Conservation (phyloP, 2,329 filamentous ascomycete species). For the Curvularia hawaiiensis region DNA sequence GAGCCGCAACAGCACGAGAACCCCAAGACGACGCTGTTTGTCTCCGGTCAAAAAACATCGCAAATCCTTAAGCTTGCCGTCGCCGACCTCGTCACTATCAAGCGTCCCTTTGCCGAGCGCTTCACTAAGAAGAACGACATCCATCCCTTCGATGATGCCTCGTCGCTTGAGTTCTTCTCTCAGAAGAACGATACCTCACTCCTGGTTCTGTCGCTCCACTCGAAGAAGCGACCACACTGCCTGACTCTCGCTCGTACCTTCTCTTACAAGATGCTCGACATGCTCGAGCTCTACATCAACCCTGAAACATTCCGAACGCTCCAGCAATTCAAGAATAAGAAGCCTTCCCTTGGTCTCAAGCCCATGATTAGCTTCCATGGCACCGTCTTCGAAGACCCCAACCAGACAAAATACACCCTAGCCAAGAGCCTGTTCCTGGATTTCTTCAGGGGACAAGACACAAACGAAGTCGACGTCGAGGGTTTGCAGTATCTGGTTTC, state of each 20-base stretch:
- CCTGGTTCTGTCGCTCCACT: constrained; percentile 81
- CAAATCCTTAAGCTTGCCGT: constrained; percentile 82
- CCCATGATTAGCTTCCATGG: constrained; percentile 93
- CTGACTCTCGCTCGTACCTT: constrained; percentile 85
- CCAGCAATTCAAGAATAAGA: constrained; percentile 71
- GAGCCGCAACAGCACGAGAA: constrained; percentile 90
- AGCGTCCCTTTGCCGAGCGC: constrained; percentile 82
- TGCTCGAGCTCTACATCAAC: constrained; percentile 89
- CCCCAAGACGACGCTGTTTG: constrained; percentile 85
- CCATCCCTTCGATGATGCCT: constrained; percentile 89
- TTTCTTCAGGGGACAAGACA: constrained; percentile 84
- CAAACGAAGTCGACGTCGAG: constrained; percentile 88
- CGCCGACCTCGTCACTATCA: constrained; percentile 82
- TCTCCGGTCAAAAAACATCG: constrained; percentile 85
- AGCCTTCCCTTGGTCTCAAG: constrained; percentile 75
- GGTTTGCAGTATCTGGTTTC: constrained; percentile 90
- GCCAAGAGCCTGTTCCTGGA: constrained; percentile 88
- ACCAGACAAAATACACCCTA: constrained; percentile 78
- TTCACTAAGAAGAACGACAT: constrained; percentile 98
- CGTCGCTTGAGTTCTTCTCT: constrained; percentile 91
- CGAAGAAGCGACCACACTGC: constrained; percentile 94
- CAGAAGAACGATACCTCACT: constrained; percentile 94
- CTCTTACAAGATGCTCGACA: constrained; percentile 86
- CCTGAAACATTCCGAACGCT: constrained; percentile 72
- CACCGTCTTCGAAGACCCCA: constrained; percentile 82